Conservation (phyloP, 768 basidiomycete species). For the Suillus bovinus region DNA sequence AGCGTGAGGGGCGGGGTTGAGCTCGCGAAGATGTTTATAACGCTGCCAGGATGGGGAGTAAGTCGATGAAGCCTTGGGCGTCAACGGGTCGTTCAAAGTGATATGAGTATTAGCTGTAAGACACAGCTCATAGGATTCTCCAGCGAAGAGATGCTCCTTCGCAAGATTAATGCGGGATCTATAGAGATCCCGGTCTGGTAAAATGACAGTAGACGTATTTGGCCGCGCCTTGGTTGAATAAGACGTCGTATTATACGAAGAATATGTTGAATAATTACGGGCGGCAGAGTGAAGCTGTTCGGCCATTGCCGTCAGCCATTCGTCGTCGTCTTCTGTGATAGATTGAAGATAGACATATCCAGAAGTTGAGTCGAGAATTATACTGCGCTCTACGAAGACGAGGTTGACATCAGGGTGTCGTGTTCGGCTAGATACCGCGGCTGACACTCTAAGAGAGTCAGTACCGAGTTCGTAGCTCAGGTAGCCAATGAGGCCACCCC, state of each 20-base stretch:
- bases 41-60: slow-evolving; percentile 61
- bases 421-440: slow-evolving; percentile 29
- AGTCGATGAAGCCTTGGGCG: slow-evolving; percentile 14
- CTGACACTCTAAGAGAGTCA: slow-evolving; percentile 48
- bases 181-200: slow-evolving; percentile 64
- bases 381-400: slow-evolving; percentile 75
- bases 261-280: slow-evolving; percentile 15
- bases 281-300: slow-evolving; percentile 17
- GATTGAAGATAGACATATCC: slow-evolving; percentile 64
- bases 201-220: slow-evolving; percentile 35
- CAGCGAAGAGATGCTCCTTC: slow-evolving; percentile 73
- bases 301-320: slow-evolving; percentile 57
- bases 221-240: slow-evolving; percentile 27
- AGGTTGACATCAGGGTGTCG: slow-evolving; percentile 73
- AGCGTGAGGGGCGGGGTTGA: slow-evolving; percentile 89
- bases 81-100: slow-evolving; percentile 39
- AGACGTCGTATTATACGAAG: slow-evolving; percentile 17
- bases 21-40: slow-evolving; percentile 66
- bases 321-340: slow-evolving; percentile 52
- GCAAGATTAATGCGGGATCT: slow-evolving; percentile 67
- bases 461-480: slow-evolving; percentile 82
- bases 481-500: slow-evolving; percentile 80
- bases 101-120: slow-evolving; percentile 76
- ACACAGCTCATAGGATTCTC: slow-evolving; percentile 93
- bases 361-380: slow-evolving; percentile 61